Evolutionary conservation across 257 asterid species (phyloP).

Genomic region (Hygrophila difformis): DNA sequence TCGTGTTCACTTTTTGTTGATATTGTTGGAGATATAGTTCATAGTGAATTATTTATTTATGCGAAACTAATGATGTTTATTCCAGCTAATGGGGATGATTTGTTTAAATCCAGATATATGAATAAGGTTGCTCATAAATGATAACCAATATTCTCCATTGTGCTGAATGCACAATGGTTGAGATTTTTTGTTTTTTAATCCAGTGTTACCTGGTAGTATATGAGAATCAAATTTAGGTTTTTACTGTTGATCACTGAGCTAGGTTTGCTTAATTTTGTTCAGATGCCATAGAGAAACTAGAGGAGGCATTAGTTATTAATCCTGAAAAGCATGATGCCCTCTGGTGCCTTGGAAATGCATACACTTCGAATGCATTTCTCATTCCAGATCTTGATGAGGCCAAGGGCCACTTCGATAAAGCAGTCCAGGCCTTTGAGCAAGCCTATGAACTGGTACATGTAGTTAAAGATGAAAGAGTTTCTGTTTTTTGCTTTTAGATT

Average conservation of each 20-base stretch:
- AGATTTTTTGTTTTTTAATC: no score
- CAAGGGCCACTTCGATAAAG: conserved; percentile 44
- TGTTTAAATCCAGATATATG: no score
- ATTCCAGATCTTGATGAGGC: conserved; percentile 70
- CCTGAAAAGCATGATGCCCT: conserved; percentile 66
- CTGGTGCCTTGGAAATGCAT: conserved; percentile 92
- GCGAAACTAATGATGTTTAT: not conserved
- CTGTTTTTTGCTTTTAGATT: conserved; percentile 4
- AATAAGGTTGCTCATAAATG: no score
- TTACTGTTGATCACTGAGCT: conserved; percentile 8
- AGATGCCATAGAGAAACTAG: conserved; percentile 78
- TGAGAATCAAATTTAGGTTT: not conserved
- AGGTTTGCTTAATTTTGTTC: conserved; percentile 14
- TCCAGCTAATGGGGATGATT: not conserved
- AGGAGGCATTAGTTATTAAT: conserved; percentile 68
- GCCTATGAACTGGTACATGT: conserved; percentile 58
- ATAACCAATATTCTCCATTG: no score
- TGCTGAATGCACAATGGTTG: no score
- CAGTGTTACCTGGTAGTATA: no score
- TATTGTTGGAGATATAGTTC: not conserved
- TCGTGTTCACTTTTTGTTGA: not conserved
- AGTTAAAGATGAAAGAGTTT: not conserved
- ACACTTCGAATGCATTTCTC: conserved; percentile 65
- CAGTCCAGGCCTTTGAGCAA: conserved; percentile 50
- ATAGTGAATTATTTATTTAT: not conserved